These are phyloP conservation scores for Pseudogymnoascus sp. DNA, from an alignment of 2,329 filamentous ascomycete species.

Conservation along the genomic window DNA sequence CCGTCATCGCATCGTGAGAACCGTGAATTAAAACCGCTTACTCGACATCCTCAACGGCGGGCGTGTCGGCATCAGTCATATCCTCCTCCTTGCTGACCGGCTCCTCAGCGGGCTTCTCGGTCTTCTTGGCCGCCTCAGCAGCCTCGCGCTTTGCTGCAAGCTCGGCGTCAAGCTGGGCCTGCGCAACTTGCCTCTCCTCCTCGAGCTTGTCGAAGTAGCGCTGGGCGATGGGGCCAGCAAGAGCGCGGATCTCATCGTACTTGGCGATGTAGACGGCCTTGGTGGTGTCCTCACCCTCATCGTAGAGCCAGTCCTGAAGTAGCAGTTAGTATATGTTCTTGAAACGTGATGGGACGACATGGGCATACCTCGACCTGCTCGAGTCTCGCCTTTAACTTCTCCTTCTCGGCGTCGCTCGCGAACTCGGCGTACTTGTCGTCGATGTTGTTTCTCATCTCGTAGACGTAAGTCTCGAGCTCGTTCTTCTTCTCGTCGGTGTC, in stretches of 20 bases:
- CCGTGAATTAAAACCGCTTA: constrained; percentile 8
- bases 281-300: constrained; percentile 88
- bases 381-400: constrained; percentile 74
- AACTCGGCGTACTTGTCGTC: constrained; percentile 87
- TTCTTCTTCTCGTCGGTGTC: constrained; percentile 99
- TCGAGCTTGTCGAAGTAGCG: constrained; percentile 94
- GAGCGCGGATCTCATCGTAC: constrained; percentile 86
- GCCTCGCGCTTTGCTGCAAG: constrained; percentile 54
- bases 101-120: constrained; percentile 37
- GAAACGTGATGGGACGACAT: not conserved
- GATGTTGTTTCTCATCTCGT: constrained; percentile 91
- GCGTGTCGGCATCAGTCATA: constrained; percentile 53
- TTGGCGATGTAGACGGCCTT: constrained; percentile 93
- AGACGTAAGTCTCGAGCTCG: constrained; percentile 95
- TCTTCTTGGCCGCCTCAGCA: constrained; percentile 40
- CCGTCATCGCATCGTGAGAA: constrained; percentile 7
- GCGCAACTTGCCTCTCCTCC: constrained; percentile 68
- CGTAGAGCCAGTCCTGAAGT: constrained; percentile 89
- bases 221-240: constrained; percentile 86
- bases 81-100: constrained; percentile 44
- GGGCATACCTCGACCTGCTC: constrained; percentile 72
- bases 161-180: constrained; percentile 71
- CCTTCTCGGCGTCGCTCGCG: constrained; percentile 85
- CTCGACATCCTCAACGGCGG: constrained; percentile 38
- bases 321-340: constrained; percentile 17